Evolutionary conservation across 2,329 filamentous ascomycete genomes (phyloP), one percentile per base, ranked within the genome.

Genomic region (Rasamsonia emersonii): DNA sequence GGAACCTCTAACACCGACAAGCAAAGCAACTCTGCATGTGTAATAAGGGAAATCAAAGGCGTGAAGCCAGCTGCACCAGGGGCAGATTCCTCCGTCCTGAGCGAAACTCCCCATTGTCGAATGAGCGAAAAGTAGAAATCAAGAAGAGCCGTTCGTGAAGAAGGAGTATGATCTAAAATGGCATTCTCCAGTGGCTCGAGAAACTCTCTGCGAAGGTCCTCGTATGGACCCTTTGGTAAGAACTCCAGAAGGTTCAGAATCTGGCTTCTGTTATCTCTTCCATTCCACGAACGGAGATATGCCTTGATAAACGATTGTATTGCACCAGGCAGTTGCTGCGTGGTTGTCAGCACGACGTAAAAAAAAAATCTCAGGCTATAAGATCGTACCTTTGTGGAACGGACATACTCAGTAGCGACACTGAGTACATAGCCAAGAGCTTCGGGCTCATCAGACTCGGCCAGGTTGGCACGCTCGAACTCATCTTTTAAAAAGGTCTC

Each of bases 51-150:
- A 50, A 25, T 59, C 45, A 38, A 57, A 50, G 50, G 45, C 15
- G 39, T 30, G 30, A 46, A 56, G 31, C 54, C 49, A 28, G 46
- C 47, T 14, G 45, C 41, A 4, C 25, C 26, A 14, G 43, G 36
- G n/a, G 41, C 39, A 17, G 51, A 44, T 2, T 49, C 37, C 9
- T 43, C 46, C 24, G 42, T 38, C 33, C 56, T 49, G 24, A 62
- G 47, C 18, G 47, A 47, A 9, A 57, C 42, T 5, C 58, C 54
- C 59, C 68, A 72, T 40, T 76, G 70, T 8, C 67, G 70, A 27
- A 89, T 67, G 4, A 93, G 61, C 8, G 59, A 56, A 2, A 71
- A 77, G 55, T 89, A 91, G 40, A 86, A 77, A 2, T 56, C 55
- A 3, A 91, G 66, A 2, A 93, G 60, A 2, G 64, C 63, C 0